These are phyloP conservation scores for Pontederia paniculata DNA, from an alignment of 176 grass and related monocot species.

Conservation along the genomic window DNA sequence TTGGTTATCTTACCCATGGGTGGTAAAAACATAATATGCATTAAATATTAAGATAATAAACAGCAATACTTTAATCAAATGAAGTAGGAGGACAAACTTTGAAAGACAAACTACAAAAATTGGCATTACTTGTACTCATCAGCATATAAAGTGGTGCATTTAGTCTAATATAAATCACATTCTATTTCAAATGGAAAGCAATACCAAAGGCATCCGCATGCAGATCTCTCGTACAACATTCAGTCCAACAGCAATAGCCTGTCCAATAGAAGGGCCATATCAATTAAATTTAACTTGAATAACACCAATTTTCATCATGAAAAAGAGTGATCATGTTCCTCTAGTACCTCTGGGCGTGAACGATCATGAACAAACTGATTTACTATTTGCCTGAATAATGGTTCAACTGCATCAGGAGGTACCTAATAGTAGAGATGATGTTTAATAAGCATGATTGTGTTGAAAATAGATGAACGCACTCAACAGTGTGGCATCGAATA, in stretches of 20 bases:
- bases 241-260: slow-evolving; percentile 91
- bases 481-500: neutral
- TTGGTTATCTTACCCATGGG: no score
- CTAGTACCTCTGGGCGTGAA: slow-evolving; percentile 72
- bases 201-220: slow-evolving; percentile 84
- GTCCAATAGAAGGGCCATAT: slow-evolving; percentile 6
- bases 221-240: slow-evolving; percentile 97
- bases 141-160: neutral
- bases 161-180: neutral
- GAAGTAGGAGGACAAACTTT: no score
- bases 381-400: slow-evolving; percentile 92
- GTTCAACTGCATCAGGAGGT: slow-evolving; percentile 91
- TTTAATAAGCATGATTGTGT: slow-evolving; percentile 1
- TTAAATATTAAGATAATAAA: no score
- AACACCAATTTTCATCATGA: neutral
- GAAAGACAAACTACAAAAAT: no score
- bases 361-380: slow-evolving; percentile 98
- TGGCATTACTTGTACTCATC: no score
- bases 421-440: slow-evolving; percentile 34
- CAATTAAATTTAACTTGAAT: slow-evolving; percentile 2
- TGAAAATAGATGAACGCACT: neutral
- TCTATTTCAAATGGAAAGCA: neutral
- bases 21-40: no score
- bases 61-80: no score
- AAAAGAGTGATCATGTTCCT: neutral